phyloP scores from a whole-genome alignment of 2,329 filamentous ascomycete genomes.

The Colletotrichum orchidophilum region DNA sequence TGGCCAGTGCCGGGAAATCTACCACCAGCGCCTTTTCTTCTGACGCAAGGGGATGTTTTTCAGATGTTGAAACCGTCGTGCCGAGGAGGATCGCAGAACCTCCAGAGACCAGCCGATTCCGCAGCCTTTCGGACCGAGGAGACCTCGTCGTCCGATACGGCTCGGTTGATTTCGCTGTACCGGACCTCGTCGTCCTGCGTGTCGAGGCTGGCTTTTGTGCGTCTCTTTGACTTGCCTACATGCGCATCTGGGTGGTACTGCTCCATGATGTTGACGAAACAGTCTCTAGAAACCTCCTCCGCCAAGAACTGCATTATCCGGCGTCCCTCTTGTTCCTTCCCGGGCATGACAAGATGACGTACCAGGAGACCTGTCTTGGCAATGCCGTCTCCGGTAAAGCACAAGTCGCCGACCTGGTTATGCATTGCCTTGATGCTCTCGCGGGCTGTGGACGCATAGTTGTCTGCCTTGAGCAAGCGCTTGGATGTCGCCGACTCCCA shows the following conservation, averaged over 20 bases:
- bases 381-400: conserved; percentile 83
- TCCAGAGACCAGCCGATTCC: conserved; percentile 77
- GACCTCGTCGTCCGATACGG: conserved; percentile 71
- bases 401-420: conserved; percentile 81
- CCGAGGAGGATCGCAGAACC: conserved; percentile 74
- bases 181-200: conserved; percentile 58
- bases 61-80: conserved; percentile 62
- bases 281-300: conserved; percentile 74
- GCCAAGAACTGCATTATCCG: conserved; percentile 83
- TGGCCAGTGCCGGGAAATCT: neutral
- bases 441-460: conserved; percentile 76
- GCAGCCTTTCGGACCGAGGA: conserved; percentile 73
- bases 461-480: conserved; percentile 79
- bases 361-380: conserved; percentile 81
- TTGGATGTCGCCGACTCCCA: conserved; percentile 75
- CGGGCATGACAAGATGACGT: conserved; percentile 86
- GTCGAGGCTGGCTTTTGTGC: conserved; percentile 42
- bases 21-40: neutral
- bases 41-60: conserved; percentile 32
- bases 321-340: conserved; percentile 76
- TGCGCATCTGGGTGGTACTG: conserved; percentile 85
- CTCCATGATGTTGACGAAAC: conserved; percentile 90
- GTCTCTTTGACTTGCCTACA: conserved; percentile 74
- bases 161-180: conserved; percentile 83
- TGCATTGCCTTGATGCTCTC: conserved; percentile 86